Conservation (phyloP, 139 green algal species). For the Picochlorum sp. region DNA sequence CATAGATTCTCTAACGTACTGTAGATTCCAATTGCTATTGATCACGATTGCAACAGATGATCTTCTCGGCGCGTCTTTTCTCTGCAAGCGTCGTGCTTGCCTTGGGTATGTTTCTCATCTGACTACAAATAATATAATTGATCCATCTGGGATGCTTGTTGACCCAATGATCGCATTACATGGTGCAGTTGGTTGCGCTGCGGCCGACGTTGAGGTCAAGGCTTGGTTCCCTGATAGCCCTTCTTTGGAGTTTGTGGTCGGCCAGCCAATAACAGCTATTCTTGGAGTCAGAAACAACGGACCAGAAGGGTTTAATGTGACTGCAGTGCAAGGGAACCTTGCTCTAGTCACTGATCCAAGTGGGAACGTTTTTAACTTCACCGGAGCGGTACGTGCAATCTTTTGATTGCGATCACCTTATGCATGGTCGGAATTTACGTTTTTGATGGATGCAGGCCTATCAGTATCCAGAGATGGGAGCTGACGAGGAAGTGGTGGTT, state of each 20-base stretch:
- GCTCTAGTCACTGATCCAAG: conserved; percentile 21
- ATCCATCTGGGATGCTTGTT: not conserved
- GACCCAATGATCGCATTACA: not conserved
- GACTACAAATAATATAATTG: not conserved
- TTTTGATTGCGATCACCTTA: not conserved
- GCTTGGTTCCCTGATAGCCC: conserved; percentile 32
- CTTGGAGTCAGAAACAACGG: conserved; percentile 25
- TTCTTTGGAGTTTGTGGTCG: conserved; percentile 24
- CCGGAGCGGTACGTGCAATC: conserved; percentile 10
- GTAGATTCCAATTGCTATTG: too few species aligned
- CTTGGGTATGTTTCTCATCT: not conserved
- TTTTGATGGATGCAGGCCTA: not conserved
- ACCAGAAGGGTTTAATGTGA: conserved; percentile 10
- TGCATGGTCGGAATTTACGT: not conserved
- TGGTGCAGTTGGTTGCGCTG: conserved; percentile 9
- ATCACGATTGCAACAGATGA: too few species aligned
- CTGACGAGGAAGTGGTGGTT: conserved; percentile 15
- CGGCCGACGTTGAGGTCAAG: conserved; percentile 12
- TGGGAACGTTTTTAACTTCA: conserved; percentile 30
- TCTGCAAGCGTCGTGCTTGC: too few species aligned
- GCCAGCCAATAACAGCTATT: conserved; percentile 17
- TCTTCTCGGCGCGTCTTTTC: too few species aligned
- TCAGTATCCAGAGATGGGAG: not conserved
- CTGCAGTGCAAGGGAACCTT: conserved; percentile 11
- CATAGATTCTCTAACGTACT: too few species aligned